Conservation (phyloP, 1,284 basidiomycete genomes). For the Melampsora occidentalis region DNA sequence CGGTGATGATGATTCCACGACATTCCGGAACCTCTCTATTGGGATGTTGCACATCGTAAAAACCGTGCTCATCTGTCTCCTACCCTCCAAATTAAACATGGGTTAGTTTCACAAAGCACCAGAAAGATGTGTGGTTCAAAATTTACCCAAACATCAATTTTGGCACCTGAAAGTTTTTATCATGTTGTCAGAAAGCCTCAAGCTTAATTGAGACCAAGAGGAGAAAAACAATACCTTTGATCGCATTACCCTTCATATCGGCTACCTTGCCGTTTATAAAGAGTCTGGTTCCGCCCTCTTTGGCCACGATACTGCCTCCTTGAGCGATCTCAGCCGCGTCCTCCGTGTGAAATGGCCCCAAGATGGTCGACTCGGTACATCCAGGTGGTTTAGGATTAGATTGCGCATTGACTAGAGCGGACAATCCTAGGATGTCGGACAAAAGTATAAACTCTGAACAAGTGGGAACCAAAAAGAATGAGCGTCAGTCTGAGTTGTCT, state of each 20-base stretch:
- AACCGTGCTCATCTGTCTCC: constrained; percentile 72
- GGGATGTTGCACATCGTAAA: constrained; percentile 66
- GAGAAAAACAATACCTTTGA: constrained; percentile 13
- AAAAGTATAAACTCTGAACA: constrained; percentile 74
- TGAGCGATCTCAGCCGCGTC: constrained; percentile 68
- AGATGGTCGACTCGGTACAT: constrained; percentile 61
- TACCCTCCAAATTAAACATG: not conserved
- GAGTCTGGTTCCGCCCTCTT: constrained; percentile 77
- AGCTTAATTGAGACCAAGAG: not conserved
- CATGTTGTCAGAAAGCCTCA: not conserved
- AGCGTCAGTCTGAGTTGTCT: constrained; percentile 55
- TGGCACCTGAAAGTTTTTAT: constrained; percentile 51
- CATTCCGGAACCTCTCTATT: constrained; percentile 67
- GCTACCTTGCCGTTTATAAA: constrained; percentile 70
- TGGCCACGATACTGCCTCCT: constrained; percentile 67
- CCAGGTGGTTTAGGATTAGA: constrained; percentile 67
- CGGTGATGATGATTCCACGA: constrained; percentile 67
- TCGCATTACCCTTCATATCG: constrained; percentile 65
- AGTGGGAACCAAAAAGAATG: constrained; percentile 48
- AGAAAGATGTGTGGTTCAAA: too few relatives aligned
- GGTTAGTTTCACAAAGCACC: too few relatives aligned
- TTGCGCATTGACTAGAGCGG: constrained; percentile 70
- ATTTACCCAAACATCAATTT: constrained; percentile 55
- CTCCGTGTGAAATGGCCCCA: constrained; percentile 80
- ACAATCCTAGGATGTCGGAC: constrained; percentile 73